Evolutionary conservation across 2,329 filamentous ascomycete genomes (phyloP).

Genomic region (Stachybotrys chartarum): DNA sequence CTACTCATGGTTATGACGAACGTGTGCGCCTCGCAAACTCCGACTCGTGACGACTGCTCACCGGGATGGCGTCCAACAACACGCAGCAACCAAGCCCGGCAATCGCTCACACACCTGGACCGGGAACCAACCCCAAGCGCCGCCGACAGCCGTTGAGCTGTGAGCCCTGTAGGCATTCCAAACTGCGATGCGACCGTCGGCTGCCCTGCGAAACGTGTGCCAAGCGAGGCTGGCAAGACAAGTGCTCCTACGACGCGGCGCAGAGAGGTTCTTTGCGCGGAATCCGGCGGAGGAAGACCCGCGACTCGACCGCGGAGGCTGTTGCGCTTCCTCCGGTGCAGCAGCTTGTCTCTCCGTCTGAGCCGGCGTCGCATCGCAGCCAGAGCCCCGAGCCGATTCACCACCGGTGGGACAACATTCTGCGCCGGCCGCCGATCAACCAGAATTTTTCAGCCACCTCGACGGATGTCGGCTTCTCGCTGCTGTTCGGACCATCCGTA

Average conservation of each 20-base stretch:
- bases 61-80: neutral
- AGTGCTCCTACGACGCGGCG: neutral
- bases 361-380: neutral
- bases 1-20: neutral
- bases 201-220: constrained; percentile 7
- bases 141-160: constrained; percentile 7
- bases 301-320: neutral
- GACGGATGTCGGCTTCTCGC: neutral
- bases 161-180: constrained; percentile 8
- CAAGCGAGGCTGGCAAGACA: constrained; percentile 1
- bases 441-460: neutral
- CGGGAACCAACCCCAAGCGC: neutral
- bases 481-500: constrained; percentile 3
- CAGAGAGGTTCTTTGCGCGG: neutral
- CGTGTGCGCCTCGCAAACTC: neutral
- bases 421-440: neutral
- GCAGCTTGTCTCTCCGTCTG: neutral
- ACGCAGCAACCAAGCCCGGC: neutral
- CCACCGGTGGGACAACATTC: neutral
- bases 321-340: neutral
- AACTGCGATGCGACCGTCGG: constrained; percentile 10
- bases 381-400: neutral
- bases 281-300: neutral
- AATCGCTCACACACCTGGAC: neutral
- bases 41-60: neutral